Base-by-base conservation (phyloP, 2,329 filamentous ascomycete species). In the Fusarium tuaranense region DNA sequence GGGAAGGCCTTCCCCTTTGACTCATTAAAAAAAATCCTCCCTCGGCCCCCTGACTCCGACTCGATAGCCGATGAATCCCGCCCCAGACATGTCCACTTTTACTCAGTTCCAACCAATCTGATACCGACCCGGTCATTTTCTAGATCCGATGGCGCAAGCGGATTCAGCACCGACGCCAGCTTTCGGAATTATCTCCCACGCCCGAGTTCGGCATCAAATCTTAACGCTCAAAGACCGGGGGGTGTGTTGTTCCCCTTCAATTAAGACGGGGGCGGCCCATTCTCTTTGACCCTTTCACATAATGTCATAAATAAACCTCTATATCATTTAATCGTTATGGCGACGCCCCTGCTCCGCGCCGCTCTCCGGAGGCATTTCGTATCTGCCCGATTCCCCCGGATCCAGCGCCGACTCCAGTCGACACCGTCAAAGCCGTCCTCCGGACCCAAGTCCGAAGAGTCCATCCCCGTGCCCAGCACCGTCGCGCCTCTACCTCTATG, bases 401-500 rank as follows among this genome's bases (percentile, higher is more conserved):
- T 69, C 25, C 76, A 75, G 51, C 74, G 66, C 12, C 72, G 77
- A 1, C 69, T 77, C 4, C 76, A 77, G 27, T 69, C 72, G 2
- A 67, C 48, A 4, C 46, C 72, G 36, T 39, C 22, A 22, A 68
- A 63, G 27, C 27, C 44, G 38, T 38, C 25, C 25, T 51, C 46
- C 9, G 46, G 25, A 16, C 16, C 25, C 16, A 76, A 75, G 62
- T 36, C 73, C 9, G 65, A 75, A 32, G 72, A 76, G 38, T 51
- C 78, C 0, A 69, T 74, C 27, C 73, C 77, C 18, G 70, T 70
- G 3, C 60, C 75, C 2, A 70, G 62, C 55, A 76, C 68, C 5
- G 71, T 79, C 34, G 75, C 74, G 14, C 76, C 78, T 22, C 39
- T 85, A 20, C 84, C 87, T 4, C 74, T 91, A 46, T 91, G 89